Conservation (phyloP, 2,329 filamentous ascomycete genomes). For the Paraphaeosphaeria sporulosa region DNA sequence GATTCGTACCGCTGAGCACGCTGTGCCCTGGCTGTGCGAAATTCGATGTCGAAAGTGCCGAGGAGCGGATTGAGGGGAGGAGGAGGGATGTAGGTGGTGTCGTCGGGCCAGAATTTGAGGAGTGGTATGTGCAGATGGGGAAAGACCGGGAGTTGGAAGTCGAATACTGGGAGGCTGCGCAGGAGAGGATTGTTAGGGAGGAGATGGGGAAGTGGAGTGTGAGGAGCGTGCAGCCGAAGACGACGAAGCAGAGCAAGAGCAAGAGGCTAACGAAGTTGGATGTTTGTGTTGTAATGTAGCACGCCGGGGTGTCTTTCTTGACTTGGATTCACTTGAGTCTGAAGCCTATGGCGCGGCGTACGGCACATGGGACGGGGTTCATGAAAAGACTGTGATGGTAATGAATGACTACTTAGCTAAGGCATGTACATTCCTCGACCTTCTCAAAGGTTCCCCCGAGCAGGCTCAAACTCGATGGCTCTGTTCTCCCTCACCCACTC, state of each 20-base stretch:
- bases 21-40: slow-evolving; percentile 39
- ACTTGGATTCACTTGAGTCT: background rate
- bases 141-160: slow-evolving; percentile 30
- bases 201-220: slow-evolving; percentile 12
- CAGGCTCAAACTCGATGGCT: slow-evolving; percentile 28
- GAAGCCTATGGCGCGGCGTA: background rate
- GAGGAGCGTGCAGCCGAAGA: slow-evolving; percentile 7
- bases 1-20: slow-evolving; percentile 29
- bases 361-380: background rate
- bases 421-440: background rate
- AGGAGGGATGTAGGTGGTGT: slow-evolving; percentile 30
- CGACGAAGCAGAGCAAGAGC: slow-evolving; percentile 10
- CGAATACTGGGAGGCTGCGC: slow-evolving; percentile 40
- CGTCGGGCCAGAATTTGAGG: slow-evolving; percentile 32
- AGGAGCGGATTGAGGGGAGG: slow-evolving; percentile 29
- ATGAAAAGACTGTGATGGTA: background rate
- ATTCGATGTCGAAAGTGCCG: slow-evolving; percentile 32
- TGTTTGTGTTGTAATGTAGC: slow-evolving; percentile 27
- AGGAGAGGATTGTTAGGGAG: slow-evolving; percentile 37
- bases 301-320: background rate
- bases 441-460: slow-evolving; percentile 21
- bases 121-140: slow-evolving; percentile 30
- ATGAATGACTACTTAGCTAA: background rate
- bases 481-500: slow-evolving; percentile 40
- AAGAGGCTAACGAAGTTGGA: slow-evolving; percentile 13